Evolutionary conservation across 2,329 filamentous ascomycete genomes (phyloP), one percentile per base, ranked within the genome.

Genomic region (Coniella vitis): DNA sequence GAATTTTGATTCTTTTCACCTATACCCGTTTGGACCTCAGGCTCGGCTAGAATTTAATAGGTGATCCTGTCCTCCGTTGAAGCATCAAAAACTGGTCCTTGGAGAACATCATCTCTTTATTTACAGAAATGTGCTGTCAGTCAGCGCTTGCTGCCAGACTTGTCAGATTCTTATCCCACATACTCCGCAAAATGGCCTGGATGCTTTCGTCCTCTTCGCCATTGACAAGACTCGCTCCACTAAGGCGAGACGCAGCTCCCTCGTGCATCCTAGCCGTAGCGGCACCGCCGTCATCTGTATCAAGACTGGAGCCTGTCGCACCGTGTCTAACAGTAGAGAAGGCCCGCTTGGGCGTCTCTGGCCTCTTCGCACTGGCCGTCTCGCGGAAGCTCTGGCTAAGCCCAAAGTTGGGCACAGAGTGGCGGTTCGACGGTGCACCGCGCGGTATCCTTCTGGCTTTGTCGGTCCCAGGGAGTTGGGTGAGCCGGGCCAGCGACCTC

Each of bases 141-240:
- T 72, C 69, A 63, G 73, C 70, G 57, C 78, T 81, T 22, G 74
- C 73, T 57, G 76, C 75, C 50, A 81, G 64, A 57, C 81, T 76
- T 61, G 72, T 66, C 20, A 44, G 38, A 42, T 70, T 76, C 68
- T 78, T 82, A 39, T 83, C 79, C 80, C 80, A 84, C 42, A 84
- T 62, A 54, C 75, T 77, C 48, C 79, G 68, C 46, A 84, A 63
- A 38, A 82, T 57, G 4, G 73, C 66, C 1, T 71, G 65, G 1
- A 76, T 73, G 9, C 69, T 72, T 43, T 77, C 73, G 42, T 76
- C 73, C 21, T 74, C 74, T 19, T 72, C 69, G 3, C 64, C 67
- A n/a, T 73, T 73, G 0, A 71, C 69, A 2, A 74, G 62, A 47
- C 73, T 78, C 9, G 71, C 66, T 2, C 74, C 76, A 49, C 76